These are phyloP conservation scores for Penicillium decumbens DNA, from an alignment of 2,329 filamentous ascomycete species.

Conservation along the genomic window DNA sequence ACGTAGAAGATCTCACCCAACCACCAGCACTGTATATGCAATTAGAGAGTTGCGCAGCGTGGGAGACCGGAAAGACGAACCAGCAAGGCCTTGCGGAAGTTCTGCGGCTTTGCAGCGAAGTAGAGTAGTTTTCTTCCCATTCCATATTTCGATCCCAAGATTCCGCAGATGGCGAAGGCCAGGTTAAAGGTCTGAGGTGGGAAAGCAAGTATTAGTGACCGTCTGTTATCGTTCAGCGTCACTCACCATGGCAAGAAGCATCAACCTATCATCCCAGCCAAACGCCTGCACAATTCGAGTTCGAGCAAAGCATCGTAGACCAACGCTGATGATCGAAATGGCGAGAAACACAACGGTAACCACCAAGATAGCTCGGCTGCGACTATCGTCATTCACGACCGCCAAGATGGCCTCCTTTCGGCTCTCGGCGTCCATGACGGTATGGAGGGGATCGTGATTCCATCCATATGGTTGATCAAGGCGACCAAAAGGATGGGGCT, in stretches of 20 bases:
- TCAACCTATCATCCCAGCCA: conserved; percentile 34
- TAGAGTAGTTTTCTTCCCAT: conserved; percentile 20
- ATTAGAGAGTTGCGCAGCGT: background rate
- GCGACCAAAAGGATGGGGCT: background rate
- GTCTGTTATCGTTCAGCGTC: background rate
- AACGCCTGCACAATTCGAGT: conserved; percentile 37
- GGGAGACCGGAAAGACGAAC: conserved; percentile 12
- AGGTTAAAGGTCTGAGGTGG: conserved; percentile 22
- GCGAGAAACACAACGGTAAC: conserved; percentile 38
- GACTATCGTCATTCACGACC: conserved; percentile 14
- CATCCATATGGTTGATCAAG: conserved; percentile 7
- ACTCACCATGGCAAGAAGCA: conserved; percentile 31
- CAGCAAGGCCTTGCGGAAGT: conserved; percentile 22
- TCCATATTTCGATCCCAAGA: conserved; percentile 24
- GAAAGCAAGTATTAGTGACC: background rate
- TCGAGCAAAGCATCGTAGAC: conserved; percentile 42
- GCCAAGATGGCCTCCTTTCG: background rate
- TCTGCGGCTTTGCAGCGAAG: conserved; percentile 16
- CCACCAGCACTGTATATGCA: conserved; percentile 41
- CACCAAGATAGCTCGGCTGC: conserved; percentile 19
- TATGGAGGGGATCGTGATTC: conserved; percentile 2
- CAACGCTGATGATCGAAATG: conserved; percentile 37
- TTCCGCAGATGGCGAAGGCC: conserved; percentile 26
- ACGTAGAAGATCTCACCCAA: conserved; percentile 51
- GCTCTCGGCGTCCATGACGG: conserved; percentile 10